Percentiles rank a stretch among this genome's conserved stretches.
Conservation (phyloP, 768 basidiomycete genomes). For the Termitomyces sp. region DNA sequence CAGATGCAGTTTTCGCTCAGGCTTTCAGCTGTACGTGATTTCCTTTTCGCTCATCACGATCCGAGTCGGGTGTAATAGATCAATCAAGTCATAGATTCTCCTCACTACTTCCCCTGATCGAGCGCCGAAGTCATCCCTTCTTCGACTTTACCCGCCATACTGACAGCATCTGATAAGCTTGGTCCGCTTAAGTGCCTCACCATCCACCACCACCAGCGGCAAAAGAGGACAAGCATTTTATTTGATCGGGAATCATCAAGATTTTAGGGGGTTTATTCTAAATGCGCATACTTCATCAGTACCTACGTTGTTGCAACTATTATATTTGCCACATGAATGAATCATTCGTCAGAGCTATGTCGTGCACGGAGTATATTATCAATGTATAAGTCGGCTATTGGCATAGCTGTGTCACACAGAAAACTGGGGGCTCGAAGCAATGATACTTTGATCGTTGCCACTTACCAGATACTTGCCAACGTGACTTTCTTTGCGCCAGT, state of each 20-base stretch:
- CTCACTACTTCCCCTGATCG: background rate
- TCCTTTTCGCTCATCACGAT: too few relatives aligned
- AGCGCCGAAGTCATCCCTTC: background rate
- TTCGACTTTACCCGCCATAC: too few relatives aligned
- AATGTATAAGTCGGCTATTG: background rate
- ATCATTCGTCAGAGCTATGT: background rate
- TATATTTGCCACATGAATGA: background rate
- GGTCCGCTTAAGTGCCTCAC: background rate
- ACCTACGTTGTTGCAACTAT: background rate
- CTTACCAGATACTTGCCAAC: conserved; percentile 12
- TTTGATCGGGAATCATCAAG: background rate
- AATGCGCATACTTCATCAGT: background rate
- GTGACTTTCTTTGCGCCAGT: conserved; percentile 8
- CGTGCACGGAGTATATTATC: background rate
- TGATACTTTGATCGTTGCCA: background rate
- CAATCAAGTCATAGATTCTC: too few relatives aligned
- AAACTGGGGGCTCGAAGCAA: background rate
- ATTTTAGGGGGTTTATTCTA: background rate
- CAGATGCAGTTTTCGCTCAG: too few relatives aligned
- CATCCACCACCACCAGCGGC: background rate
- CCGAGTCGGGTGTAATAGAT: too few relatives aligned
- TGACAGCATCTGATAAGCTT: background rate
- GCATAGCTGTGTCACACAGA: background rate
- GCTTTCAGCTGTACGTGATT: too few relatives aligned
- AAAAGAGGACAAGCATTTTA: background rate